Evolutionary conservation across 176 grass and related monocot genomes (phyloP), one percentile per base, ranked within the genome.

Genomic region (Cocos nucifera): DNA sequence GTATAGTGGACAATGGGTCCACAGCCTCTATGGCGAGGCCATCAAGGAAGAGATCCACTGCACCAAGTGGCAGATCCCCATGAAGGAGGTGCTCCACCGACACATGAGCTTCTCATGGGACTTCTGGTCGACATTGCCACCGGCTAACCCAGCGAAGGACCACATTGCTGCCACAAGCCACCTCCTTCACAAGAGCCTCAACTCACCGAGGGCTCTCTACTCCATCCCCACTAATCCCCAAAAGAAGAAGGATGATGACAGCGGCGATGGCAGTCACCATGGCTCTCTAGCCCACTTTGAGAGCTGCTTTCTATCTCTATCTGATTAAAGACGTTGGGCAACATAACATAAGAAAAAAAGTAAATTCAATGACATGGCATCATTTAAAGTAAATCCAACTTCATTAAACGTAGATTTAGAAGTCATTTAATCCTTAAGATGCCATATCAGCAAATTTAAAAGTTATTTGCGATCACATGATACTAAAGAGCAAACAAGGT

Each of bases 131-230:
- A 4, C 74, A 6, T 23, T 49, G 8, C 17, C 62, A 10, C 62
- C 48, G 5, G 17, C 17, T 12, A 49, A 64, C 19, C 16, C 20
- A 15, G 44, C 62, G 20, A 35, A 24, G 62, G 44, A 23, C 20
- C 62, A 24, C 48, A 64, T 64, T 14, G 44, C 62, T 14, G 48
- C 62, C 39, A 50, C 51, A 44, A 35, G 62, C 20, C 62, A 64
- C 3, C 62, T 64, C 62, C 39, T 64, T 19, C 62, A 19, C n/a
- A 21, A 19, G 0, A 50, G 62, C 62, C 62, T 64, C 21, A 15
- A 51, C 19, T 57, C 67, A 14, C 35, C 55, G 6, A 19, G 8
- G 35, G 55, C 4, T 21, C 6, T 49, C 15, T 15, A 12, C 20
- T 35, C 48, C 19, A 5, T 19, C 15, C 48, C 48, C 2, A 24